These are phyloP conservation scores for Hypoxylon sp. DNA, from an alignment of 2,329 filamentous ascomycete genomes.

Conservation along the genomic window DNA sequence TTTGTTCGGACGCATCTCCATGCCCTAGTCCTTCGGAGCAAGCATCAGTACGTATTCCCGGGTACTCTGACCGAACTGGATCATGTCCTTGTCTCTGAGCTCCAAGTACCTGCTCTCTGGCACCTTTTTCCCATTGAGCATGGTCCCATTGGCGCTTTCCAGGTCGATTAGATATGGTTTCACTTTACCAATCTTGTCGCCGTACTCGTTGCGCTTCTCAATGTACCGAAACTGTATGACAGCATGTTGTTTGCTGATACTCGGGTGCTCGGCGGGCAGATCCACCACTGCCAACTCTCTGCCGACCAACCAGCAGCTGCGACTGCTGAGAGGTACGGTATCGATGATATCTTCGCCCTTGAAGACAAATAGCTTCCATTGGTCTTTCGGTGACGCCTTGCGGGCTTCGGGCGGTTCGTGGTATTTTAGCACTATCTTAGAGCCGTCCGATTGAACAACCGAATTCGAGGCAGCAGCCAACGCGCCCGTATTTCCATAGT, in stretches of 20 bases:
- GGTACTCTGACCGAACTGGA: constrained; percentile 88
- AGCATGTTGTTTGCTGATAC: constrained; percentile 94
- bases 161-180: constrained; percentile 94
- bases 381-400: constrained; percentile 82
- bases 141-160: constrained; percentile 92
- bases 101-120: constrained; percentile 87
- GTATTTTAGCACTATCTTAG: constrained; percentile 89
- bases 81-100: constrained; percentile 87
- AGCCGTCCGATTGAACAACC: constrained; percentile 78
- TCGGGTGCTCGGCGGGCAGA: constrained; percentile 87
- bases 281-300: constrained; percentile 86
- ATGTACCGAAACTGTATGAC: constrained; percentile 93
- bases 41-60: constrained; percentile 98
- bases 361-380: constrained; percentile 95
- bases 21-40: constrained; percentile 62
- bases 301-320: constrained; percentile 93
- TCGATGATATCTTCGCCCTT: constrained; percentile 85
- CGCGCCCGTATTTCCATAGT: constrained; percentile 83
- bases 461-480: constrained; percentile 91
- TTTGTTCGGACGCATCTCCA: constrained; percentile 24
- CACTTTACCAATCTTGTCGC: constrained; percentile 83
- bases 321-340: constrained; percentile 80
- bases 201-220: constrained; percentile 87
- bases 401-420: constrained; percentile 94
- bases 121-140: constrained; percentile 81